Base-by-base conservation (phyloP, 1,139 yeast species). In the Suhomyces choctaworum region DNA sequence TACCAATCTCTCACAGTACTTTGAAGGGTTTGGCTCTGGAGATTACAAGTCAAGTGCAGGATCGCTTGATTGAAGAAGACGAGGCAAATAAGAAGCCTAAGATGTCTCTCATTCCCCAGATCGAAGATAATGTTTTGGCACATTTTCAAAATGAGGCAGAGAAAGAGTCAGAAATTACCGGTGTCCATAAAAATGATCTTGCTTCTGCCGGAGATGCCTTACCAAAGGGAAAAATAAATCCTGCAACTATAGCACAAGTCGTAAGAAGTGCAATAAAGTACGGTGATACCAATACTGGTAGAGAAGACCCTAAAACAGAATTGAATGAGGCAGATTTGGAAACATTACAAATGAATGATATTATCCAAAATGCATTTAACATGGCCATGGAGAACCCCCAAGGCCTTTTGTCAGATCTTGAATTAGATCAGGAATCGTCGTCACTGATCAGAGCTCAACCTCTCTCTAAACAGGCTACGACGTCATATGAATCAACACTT, bases 321-420 rank as follows among this genome's bases (percentile, higher is more conserved):
- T 7, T 4, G n/a, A 4, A 16, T 4, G 36, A 62, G 22, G 64
- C 66, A 35, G 82, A 77, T 44, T 60, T 80, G 30, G 76, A 72
- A 35, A 72, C 66, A 40, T 55, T 69, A 31, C 76, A 73, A 43
- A 73, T 76, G 79, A 80, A 78, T 50, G 84, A 78, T 46, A 82
- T 83, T 45, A 72, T 82, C 66, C 84, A 80, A 46, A 81, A 80
- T 58, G 90, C 89, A 0, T 71, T 82, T 60, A 74, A 75, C 32
- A 72, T 82, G 82, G 90, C 90, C 1, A 70, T 78, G 72, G 82
- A 78, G 44, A 75, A 78, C 43, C 84, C 85, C 5, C 75, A 71
- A 22, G 77, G 76, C 27, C 65, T 80, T 25, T 56, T 79, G 28
- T 70, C 75, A 20, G 74, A 71, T 39, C 56, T 78, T 46, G 77